phyloP scores from a whole-genome alignment of 1,139 yeast genomes.

The Suhomyces guaymorum region DNA sequence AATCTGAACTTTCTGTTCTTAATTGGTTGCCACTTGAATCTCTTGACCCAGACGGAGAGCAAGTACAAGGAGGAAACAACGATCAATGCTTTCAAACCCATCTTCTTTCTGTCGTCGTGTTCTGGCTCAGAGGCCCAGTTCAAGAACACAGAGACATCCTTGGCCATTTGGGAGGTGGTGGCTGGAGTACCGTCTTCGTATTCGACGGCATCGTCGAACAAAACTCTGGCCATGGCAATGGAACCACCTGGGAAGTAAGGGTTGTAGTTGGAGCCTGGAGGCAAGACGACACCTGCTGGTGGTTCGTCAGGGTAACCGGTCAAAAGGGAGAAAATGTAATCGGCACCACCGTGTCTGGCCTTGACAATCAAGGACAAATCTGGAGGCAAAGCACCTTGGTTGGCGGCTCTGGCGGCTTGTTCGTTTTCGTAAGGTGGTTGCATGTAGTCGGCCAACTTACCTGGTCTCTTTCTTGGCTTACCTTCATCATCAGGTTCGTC shows the following conservation, averaged over 20 bases:
- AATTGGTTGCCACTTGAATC: slow-evolving; percentile 96
- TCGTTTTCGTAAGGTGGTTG: slow-evolving; percentile 97
- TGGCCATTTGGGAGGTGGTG: slow-evolving; percentile 98
- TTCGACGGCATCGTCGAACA: slow-evolving; percentile 95
- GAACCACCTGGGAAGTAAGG: slow-evolving; percentile 99
- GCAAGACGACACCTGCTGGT: slow-evolving; percentile 94
- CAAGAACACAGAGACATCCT: slow-evolving; percentile 92
- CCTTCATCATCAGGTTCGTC: slow-evolving; percentile 99
- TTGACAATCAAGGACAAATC: slow-evolving; percentile 95
- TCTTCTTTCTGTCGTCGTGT: slow-evolving; percentile 96
- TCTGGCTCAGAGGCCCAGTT: slow-evolving; percentile 99
- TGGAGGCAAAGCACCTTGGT: slow-evolving; percentile 99
- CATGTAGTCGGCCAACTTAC: slow-evolving; percentile 93
- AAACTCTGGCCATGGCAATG: slow-evolving; percentile 98
- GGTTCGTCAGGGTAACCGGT: slow-evolving; percentile 99
- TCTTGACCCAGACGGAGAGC: slow-evolving; percentile 88
- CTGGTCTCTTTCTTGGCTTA: slow-evolving; percentile 96
- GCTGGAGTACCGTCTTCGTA: slow-evolving; percentile 99
- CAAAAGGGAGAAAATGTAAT: slow-evolving; percentile 89
- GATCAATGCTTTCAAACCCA: slow-evolving; percentile 91
- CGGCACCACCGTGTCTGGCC: slow-evolving; percentile 99
- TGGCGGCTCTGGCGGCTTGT: slow-evolving; percentile 99
- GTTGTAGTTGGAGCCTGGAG: slow-evolving; percentile 95
- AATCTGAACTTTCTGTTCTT: slow-evolving; percentile 93
- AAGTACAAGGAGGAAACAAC: slow-evolving; percentile 79